A percentile compares a stretch with the other conserved stretches of the same genome.
Conservation (phyloP, 1,139 yeast species). For the Protomyces gravidus region DNA sequence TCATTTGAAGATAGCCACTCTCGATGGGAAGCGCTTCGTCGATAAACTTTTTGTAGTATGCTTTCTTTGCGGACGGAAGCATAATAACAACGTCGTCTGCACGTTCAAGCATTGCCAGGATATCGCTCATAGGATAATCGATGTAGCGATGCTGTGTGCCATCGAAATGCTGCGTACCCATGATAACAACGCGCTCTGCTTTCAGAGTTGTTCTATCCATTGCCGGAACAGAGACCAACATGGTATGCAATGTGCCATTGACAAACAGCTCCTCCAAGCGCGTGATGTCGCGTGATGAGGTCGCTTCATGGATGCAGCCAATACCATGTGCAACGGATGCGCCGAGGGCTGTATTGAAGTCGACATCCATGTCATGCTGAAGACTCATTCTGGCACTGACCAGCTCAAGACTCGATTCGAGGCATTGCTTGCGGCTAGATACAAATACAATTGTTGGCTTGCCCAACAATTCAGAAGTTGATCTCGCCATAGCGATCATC, state of each 20-base stretch:
- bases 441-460: conserved; percentile 52
- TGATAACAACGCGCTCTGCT: conserved; percentile 55
- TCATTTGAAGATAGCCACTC: conserved; percentile 56
- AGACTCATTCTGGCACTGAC: conserved; percentile 43
- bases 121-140: conserved; percentile 62
- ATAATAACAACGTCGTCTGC: conserved; percentile 49
- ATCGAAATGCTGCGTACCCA: conserved; percentile 71
- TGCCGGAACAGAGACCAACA: conserved; percentile 59
- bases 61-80: conserved; percentile 54
- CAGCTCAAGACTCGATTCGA: conserved; percentile 52
- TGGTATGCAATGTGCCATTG: conserved; percentile 49
- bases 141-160: conserved; percentile 66
- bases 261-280: conserved; percentile 55
- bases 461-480: conserved; percentile 44
- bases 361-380: conserved; percentile 39
- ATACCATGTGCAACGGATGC: conserved; percentile 58
- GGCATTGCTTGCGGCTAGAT: conserved; percentile 53
- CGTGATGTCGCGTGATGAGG: conserved; percentile 53
- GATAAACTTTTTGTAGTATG: conserved; percentile 67
- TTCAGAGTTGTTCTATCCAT: conserved; percentile 49
- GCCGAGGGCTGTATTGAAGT: conserved; percentile 43
- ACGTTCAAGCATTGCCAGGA: conserved; percentile 41
- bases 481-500: conserved; percentile 51
- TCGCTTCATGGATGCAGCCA: conserved; percentile 58
- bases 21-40: conserved; percentile 78